Conservation (phyloP, 23 red algal genomes). For the Gracilaria domingensis region DNA sequence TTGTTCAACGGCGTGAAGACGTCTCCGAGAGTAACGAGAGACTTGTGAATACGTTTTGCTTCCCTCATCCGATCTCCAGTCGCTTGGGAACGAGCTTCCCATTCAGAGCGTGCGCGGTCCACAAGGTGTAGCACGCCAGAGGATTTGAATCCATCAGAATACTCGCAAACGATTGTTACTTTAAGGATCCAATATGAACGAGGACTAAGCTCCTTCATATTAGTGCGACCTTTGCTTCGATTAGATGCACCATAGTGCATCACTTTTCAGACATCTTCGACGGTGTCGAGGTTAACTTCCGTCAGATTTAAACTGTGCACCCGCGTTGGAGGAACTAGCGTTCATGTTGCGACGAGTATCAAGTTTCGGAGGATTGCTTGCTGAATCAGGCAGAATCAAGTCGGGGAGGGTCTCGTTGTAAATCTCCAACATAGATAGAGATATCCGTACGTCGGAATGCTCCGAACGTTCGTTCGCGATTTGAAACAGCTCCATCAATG, state of each 20-base stretch:
- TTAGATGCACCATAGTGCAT: constrained; percentile 79
- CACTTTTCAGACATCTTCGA: constrained; percentile 86
- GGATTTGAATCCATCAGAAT: constrained; percentile 62
- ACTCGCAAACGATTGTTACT: constrained; percentile 70
- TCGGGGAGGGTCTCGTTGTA: constrained; percentile 96
- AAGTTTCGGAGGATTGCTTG: constrained; percentile 60
- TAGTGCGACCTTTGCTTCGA: constrained; percentile 75
- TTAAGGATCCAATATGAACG: constrained; percentile 93
- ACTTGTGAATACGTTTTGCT: constrained; percentile 99
- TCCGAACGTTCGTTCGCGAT: constrained; percentile 80
- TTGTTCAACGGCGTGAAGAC: constrained; percentile 84
- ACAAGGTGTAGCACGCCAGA: constrained; percentile 89
- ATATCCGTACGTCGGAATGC: constrained; percentile 64
- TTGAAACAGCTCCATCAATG: constrained; percentile 87
- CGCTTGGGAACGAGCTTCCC: constrained; percentile 79
- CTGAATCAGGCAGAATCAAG: constrained; percentile 65
- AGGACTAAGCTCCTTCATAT: constrained; percentile 92
- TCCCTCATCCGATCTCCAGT: constrained; percentile 89
- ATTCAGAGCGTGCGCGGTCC: constrained; percentile 92
- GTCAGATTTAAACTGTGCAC: constrained; percentile 84
- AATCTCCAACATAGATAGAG: constrained; percentile 92
- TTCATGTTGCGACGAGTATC: constrained; percentile 66
- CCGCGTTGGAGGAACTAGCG: constrained; percentile 43
- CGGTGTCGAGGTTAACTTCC: constrained; percentile 66
- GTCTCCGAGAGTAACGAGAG: constrained; percentile 92